Conservation (phyloP, 2,329 filamentous ascomycete species). For the Aspergillus thermomutatus region DNA sequence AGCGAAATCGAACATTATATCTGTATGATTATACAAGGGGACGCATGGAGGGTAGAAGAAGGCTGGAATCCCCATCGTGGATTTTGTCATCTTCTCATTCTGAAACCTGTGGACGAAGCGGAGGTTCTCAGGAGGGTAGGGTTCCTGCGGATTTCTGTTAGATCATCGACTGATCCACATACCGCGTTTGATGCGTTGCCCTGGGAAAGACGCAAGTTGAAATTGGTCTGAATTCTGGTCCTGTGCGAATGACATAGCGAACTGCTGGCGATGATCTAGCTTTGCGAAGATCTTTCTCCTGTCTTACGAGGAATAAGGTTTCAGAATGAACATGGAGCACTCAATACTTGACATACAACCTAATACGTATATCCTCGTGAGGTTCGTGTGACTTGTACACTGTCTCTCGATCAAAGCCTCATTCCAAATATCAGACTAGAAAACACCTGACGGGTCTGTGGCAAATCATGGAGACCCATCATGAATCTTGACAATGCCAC, state of each 20-base stretch:
- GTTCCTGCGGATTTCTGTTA: not conserved
- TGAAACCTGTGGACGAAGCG: not conserved
- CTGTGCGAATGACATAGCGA: not conserved
- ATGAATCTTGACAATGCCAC: not conserved
- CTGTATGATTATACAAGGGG: not conserved
- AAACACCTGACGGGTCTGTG: not conserved
- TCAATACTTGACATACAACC: too few species aligned
- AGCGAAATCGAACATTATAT: not conserved
- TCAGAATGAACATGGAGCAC: too few species aligned
- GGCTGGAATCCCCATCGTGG: not conserved
- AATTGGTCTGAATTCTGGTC: not conserved
- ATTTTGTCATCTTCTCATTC: not conserved
- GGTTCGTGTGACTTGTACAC: not conserved
- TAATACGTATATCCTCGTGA: too few species aligned
- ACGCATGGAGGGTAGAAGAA: not conserved
- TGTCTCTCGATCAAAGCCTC: not conserved
- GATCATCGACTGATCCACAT: not conserved
- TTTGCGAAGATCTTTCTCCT: too few species aligned
- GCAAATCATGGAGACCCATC: not conserved
- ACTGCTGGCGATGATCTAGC: not conserved
- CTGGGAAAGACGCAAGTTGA: not conserved
- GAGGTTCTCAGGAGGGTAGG: not conserved
- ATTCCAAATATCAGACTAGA: too few species aligned
- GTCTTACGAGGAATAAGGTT: too few species aligned
- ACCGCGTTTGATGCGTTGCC: not conserved